phyloP scores from a whole-genome alignment of 1,284 basidiomycete species.

The Mixia osmundae region DNA sequence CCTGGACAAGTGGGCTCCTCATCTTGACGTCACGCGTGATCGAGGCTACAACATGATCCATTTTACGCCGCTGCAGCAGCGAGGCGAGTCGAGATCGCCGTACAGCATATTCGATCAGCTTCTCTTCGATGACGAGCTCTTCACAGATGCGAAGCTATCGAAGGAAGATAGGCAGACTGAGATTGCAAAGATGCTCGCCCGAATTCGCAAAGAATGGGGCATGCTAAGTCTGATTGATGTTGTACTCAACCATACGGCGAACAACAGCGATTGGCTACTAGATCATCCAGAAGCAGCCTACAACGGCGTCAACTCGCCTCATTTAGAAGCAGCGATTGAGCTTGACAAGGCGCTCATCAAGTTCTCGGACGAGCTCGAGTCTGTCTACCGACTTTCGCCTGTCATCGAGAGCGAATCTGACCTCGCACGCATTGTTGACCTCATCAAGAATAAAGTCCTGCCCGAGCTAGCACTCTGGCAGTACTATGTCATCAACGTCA shows the following conservation, averaged over 20 bases:
- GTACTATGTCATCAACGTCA: conserved; percentile 63
- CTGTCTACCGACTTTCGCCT: conserved; percentile 43
- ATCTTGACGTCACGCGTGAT: conserved; percentile 56
- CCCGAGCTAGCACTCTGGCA: conserved; percentile 55
- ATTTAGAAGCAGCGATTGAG: conserved; percentile 64
- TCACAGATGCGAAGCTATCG: conserved; percentile 29
- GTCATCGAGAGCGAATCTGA: conserved; percentile 39
- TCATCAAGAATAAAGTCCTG: conserved; percentile 37
- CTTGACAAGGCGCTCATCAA: conserved; percentile 60
- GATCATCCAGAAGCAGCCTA: conserved; percentile 81
- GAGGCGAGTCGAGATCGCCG: conserved; percentile 65
- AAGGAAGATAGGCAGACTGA: conserved; percentile 29
- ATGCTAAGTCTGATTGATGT: conserved; percentile 73
- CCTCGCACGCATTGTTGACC: conserved; percentile 37
- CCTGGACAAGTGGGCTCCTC: conserved; percentile 43
- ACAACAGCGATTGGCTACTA: conserved; percentile 70
- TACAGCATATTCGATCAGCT: conserved; percentile 76
- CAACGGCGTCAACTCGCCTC: conserved; percentile 67
- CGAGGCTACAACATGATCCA: conserved; percentile 75
- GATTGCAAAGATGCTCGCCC: conserved; percentile 37
- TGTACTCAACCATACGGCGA: conserved; percentile 83
- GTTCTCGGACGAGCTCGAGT: conserved; percentile 42
- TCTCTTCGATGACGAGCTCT: conserved; percentile 49
- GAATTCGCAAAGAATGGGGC: conserved; percentile 60
- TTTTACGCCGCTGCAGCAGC: conserved; percentile 73